Conservation (phyloP, 2,329 filamentous ascomycete genomes). For the Phaeosphaeria sp. region DNA sequence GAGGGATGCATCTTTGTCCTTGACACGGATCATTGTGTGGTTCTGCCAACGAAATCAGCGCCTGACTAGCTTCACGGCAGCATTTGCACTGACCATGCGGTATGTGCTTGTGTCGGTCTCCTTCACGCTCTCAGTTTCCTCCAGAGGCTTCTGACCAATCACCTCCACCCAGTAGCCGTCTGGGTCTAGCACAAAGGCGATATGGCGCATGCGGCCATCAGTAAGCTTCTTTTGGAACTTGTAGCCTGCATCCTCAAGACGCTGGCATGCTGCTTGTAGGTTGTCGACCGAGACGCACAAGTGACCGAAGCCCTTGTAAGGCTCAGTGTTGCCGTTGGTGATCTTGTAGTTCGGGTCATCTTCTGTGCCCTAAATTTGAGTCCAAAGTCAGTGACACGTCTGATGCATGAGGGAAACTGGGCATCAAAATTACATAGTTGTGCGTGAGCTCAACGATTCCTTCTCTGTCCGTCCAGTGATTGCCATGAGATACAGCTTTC, state of each 20-base stretch:
- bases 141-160: conserved; percentile 73
- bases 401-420: not conserved
- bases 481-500: conserved; percentile 74
- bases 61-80: not conserved
- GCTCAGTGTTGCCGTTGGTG: conserved; percentile 90
- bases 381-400: not conserved
- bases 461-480: conserved; percentile 81
- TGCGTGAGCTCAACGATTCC: conserved; percentile 86
- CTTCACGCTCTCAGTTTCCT: conserved; percentile 74
- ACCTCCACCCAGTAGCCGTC: conserved; percentile 79
- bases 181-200: conserved; percentile 89
- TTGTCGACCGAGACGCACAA: conserved; percentile 73
- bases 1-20: conserved; percentile 60
- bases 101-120: conserved; percentile 79
- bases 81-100: conserved; percentile 59
- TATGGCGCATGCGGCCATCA: conserved; percentile 74
- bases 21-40: conserved; percentile 95
- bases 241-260: conserved; percentile 89
- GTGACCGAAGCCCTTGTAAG: conserved; percentile 84
- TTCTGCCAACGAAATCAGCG: conserved; percentile 60
- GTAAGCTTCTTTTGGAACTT: conserved; percentile 93
- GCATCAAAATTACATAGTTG: conserved; percentile 67
- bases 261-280: conserved; percentile 86
- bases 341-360: conserved; percentile 79
- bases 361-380: conserved; percentile 71